Evolutionary conservation across 306 rosid species (phyloP).

Genomic region (Vachellia collinsii): DNA sequence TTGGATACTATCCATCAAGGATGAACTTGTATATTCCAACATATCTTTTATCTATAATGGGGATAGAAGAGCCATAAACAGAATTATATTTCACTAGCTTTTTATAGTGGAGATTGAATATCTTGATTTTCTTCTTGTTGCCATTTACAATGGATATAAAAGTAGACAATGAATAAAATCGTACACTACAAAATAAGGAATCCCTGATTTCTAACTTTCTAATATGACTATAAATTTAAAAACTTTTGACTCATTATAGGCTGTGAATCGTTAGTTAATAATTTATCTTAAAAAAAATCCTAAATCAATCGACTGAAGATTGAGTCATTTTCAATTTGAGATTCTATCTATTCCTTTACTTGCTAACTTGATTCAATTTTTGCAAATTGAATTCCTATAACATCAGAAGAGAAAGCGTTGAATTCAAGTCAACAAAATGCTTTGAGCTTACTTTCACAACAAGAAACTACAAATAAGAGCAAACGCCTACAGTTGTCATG

Average conservation of each 20-base stretch:
- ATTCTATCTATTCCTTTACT: too few species aligned
- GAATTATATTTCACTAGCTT: slow-evolving; percentile 42
- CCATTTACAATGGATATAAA: not conserved
- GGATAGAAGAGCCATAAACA: not conserved
- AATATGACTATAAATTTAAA: not conserved
- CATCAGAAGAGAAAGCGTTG: too few species aligned
- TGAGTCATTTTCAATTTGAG: not conserved
- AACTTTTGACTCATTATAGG: not conserved
- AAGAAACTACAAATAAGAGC: too few species aligned
- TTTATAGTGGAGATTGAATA: slow-evolving; percentile 28
- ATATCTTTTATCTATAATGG: not conserved
- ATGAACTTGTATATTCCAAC: too few species aligned
- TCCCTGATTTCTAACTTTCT: not conserved
- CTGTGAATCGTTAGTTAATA: not conserved
- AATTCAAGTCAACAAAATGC: too few species aligned
- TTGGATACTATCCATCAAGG: too few species aligned
- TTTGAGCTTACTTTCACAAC: too few species aligned
- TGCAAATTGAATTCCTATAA: too few species aligned
- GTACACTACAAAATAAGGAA: not conserved
- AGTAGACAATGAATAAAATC: slow-evolving; percentile 2
- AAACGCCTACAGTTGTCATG: too few species aligned
- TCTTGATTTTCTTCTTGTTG: not conserved
- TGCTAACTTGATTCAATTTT: too few species aligned
- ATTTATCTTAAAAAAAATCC: not conserved
- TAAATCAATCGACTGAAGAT: not conserved